These are phyloP conservation scores for Phellinidium pouzarii DNA, from an alignment of 1,284 basidiomycete genomes.

Conservation along the genomic window DNA sequence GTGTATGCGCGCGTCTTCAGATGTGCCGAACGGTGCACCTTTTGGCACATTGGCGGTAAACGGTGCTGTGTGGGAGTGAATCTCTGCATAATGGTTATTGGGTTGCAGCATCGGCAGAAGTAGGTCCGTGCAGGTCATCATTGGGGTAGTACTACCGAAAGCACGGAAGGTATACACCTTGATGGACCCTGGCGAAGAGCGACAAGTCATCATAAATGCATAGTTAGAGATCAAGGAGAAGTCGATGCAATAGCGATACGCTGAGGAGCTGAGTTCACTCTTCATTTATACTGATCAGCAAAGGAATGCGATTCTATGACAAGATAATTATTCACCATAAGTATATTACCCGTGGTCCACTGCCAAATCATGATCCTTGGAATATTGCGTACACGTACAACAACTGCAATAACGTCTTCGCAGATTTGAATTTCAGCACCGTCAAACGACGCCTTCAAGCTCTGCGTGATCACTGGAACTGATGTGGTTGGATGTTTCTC, in stretches of 20 bases:
- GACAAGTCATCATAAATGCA: constrained; percentile 37
- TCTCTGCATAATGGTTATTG: constrained; percentile 13
- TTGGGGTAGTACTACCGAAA: constrained; percentile 3
- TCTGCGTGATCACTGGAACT: constrained; percentile 23
- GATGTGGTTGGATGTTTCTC: constrained; percentile 33
- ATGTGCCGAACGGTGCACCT: constrained; percentile 31
- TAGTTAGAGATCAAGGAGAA: constrained; percentile 42
- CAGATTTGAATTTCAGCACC: constrained; percentile 42
- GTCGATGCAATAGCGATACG: constrained; percentile 28
- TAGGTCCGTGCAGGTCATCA: constrained; percentile 3
- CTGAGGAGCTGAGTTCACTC: not conserved
- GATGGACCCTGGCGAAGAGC: constrained; percentile 30
- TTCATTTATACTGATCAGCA: not conserved
- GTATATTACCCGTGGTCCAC: constrained; percentile 40
- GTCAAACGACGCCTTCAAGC: constrained; percentile 25
- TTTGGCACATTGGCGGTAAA: constrained; percentile 31
- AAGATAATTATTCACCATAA: constrained; percentile 35
- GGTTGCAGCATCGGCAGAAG: constrained; percentile 10
- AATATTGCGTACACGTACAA: constrained; percentile 30
- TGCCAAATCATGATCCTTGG: constrained; percentile 45
- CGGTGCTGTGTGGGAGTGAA: constrained; percentile 24
- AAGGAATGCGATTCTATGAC: not conserved
- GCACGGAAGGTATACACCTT: constrained; percentile 33
- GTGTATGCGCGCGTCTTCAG: constrained; percentile 37
- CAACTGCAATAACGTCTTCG: constrained; percentile 44